Evolutionary conservation across 2,329 filamentous ascomycete genomes (phyloP).

Genomic region (Colletotrichum tanaceti): DNA sequence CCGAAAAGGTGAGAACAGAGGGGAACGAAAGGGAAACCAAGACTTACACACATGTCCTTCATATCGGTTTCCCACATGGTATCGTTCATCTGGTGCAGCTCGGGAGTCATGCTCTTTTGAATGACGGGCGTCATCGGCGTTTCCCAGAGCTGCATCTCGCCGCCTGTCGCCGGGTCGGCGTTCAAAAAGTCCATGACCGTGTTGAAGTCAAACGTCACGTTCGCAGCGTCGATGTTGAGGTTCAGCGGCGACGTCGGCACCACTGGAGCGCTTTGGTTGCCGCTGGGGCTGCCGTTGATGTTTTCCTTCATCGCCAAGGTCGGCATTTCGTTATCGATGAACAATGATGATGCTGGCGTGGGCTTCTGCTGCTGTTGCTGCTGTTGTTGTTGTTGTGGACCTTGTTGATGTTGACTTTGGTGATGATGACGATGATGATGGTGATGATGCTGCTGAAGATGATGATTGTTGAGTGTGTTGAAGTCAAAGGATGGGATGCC

Average conservation of each 20-base stretch:
- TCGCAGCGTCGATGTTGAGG: conserved; percentile 36
- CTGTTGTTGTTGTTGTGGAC: conserved; percentile 14
- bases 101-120: conserved; percentile 24
- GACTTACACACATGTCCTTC: conserved; percentile 20
- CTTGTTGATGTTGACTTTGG: conserved; percentile 17
- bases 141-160: conserved; percentile 38
- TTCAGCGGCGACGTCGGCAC: conserved; percentile 43
- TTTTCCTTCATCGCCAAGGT: conserved; percentile 22
- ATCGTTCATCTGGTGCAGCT: conserved; percentile 6
- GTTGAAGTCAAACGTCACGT: conserved; percentile 49
- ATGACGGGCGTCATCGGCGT: conserved; percentile 24
- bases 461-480: conserved; percentile 24
- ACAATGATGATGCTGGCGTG: conserved; percentile 10
- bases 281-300: neutral
- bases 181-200: conserved; percentile 39
- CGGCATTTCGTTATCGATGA: conserved; percentile 10
- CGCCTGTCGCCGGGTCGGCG: conserved; percentile 28
- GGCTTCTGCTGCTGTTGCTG: conserved; percentile 19
- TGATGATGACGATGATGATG: conserved; percentile 2
- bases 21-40: neutral
- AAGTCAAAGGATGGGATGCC: conserved; percentile 29
- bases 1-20: neutral
- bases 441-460: conserved; percentile 16
- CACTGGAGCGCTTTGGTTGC: conserved; percentile 30
- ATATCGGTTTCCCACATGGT: conserved; percentile 24